Evolutionary conservation across 2,329 filamentous ascomycete genomes (phyloP).

Genomic region (Venturia pyrina): DNA sequence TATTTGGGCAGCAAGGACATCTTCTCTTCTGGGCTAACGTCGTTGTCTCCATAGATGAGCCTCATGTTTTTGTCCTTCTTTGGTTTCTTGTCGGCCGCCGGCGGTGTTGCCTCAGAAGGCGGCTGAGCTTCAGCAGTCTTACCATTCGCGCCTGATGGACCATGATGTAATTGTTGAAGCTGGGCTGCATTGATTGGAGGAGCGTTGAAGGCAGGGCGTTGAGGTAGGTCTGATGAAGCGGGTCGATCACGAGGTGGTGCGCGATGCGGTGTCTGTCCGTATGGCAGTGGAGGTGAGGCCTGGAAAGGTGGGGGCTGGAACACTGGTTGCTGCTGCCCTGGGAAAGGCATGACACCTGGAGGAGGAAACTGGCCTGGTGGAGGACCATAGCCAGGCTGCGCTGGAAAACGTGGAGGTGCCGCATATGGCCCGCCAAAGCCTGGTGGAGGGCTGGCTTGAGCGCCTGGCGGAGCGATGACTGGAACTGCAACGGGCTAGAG

Average conservation of each 20-base stretch:
- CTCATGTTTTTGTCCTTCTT: constrained; percentile 53
- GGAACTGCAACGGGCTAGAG: constrained; percentile 3
- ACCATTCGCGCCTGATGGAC: constrained; percentile 27
- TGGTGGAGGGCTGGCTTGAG: constrained; percentile 8
- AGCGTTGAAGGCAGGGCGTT: constrained; percentile 48
- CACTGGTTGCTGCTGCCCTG: constrained; percentile 1
- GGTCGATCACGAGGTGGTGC: constrained; percentile 44
- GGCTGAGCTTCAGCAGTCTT: constrained; percentile 15
- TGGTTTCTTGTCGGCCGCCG: constrained; percentile 47
- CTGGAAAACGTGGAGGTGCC: constrained; percentile 1
- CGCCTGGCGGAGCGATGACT: background rate
- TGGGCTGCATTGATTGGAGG: constrained; percentile 43
- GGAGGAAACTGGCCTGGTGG: constrained; percentile 28
- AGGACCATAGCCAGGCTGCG: constrained; percentile 21
- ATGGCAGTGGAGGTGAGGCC: background rate
- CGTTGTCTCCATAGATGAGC: constrained; percentile 74
- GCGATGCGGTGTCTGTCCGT: background rate
- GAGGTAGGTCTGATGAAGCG: constrained; percentile 47
- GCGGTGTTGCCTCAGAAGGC: constrained; percentile 1
- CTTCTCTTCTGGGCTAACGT: constrained; percentile 77
- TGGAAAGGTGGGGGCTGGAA: constrained; percentile 11
- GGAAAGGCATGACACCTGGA: constrained; percentile 18
- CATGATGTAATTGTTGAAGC: constrained; percentile 48
- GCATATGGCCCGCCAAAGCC: constrained; percentile 1
- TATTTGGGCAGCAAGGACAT: constrained; percentile 74